Evolutionary conservation across 164 flowering plant genomes (phyloP), one percentile per base, ranked within the genome.

Genomic region (Kingdonia uniflora): DNA sequence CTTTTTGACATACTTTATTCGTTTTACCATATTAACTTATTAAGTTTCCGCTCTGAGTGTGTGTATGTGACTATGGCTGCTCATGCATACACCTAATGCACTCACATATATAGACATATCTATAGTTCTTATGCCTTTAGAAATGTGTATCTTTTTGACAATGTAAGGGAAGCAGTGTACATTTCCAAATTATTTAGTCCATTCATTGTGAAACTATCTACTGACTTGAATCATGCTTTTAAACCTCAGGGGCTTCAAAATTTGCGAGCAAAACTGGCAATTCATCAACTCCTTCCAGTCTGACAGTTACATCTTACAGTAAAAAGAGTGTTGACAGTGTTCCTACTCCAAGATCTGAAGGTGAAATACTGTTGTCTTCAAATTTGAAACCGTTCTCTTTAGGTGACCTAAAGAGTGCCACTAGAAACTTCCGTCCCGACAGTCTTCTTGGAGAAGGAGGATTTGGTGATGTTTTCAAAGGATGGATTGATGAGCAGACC

Each of bases 401-500:
- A 19, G 54, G 14, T 38, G 84, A 76, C 45, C 76, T 81, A 14
- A 71, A 51, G 57, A 68, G 58, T 53, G 82, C 84, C 21, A 81
- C 87, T 22, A 57, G 65, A 62, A 79, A 77, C 59, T 81, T 81
- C 62, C 76, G 73, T 19, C 51, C 74, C 0, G 81, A 74, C 20
- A 67, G 62, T 41, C 73, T 79, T 39, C 64, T 81, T 41, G 87
- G 87, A 2, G 81, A 81, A 72, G 87, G 84, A 44, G 87, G 84
- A 5, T 81, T 81, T 46, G 87, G 84, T 44, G 63, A 51, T 65
- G 84, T 79, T 38, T 79, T 62, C 65, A 81, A 81, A 66, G 87
- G 87, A 20, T 77, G 84, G 82, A 52, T 81, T 20, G 75, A 81
- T 62, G 76, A 62, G 47, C 65, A 72, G 25, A 65, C 69, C 15